phyloP scores from a whole-genome alignment of 2,329 filamentous ascomycete species.

The Cyphellophora europaea region DNA sequence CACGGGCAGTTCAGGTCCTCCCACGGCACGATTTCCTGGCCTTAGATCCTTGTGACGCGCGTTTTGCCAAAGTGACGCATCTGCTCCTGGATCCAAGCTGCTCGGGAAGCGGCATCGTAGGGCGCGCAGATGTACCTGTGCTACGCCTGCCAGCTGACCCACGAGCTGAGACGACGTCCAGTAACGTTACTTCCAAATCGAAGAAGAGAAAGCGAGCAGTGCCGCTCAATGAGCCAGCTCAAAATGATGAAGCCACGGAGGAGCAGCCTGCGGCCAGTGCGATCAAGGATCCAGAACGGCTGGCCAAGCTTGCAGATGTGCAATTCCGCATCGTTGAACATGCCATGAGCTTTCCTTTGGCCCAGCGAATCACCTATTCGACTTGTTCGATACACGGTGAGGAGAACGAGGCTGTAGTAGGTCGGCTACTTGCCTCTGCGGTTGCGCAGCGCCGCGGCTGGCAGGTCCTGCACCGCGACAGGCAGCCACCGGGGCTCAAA shows the following conservation, averaged over 20 bases:
- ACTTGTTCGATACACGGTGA: slow-evolving; percentile 82
- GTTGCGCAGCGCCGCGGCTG: slow-evolving; percentile 62
- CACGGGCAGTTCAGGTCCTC: slow-evolving; percentile 57
- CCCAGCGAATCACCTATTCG: slow-evolving; percentile 74
- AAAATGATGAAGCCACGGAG: slow-evolving; percentile 28
- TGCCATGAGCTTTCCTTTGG: slow-evolving; percentile 71
- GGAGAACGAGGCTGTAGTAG: slow-evolving; percentile 83
- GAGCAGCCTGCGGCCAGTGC: slow-evolving; percentile 14
- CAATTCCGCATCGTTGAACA: slow-evolving; percentile 76
- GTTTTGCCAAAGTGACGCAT: slow-evolving; percentile 63
- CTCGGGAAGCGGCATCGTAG: slow-evolving; percentile 89
- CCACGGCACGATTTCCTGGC: slow-evolving; percentile 74
- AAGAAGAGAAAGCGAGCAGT: slow-evolving; percentile 36
- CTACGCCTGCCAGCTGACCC: slow-evolving; percentile 48
- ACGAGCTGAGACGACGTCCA: slow-evolving; percentile 18
- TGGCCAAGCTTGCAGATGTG: slow-evolving; percentile 68
- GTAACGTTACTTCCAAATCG: slow-evolving; percentile 21
- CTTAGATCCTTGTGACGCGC: slow-evolving; percentile 53
- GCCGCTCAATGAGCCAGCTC: slow-evolving; percentile 12
- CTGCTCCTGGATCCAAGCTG: slow-evolving; percentile 89
- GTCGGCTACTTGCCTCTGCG: slow-evolving; percentile 58
- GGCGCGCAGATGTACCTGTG: slow-evolving; percentile 67
- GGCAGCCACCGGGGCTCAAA: slow-evolving; percentile 68
- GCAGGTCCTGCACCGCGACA: slow-evolving; percentile 60
- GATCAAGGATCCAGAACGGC: slow-evolving; percentile 46